Percentiles rank a stretch among this genome's conserved stretches.
phyloP scores from a whole-genome alignment of 139 green algal species.

The Marvania coccoides region DNA sequence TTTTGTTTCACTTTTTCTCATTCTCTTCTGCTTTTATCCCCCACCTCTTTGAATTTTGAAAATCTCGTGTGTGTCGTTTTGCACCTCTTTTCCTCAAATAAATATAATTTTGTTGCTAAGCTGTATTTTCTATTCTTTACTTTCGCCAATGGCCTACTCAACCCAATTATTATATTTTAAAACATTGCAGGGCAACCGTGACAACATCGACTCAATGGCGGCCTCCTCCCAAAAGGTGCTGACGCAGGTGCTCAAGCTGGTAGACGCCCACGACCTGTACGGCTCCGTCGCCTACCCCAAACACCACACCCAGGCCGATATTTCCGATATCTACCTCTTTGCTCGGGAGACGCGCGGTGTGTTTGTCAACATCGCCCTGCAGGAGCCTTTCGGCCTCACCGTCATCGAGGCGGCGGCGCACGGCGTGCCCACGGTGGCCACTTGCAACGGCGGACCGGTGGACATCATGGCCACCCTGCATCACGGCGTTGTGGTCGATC shows the following conservation, averaged over 20 bases:
- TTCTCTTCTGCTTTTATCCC: no score
- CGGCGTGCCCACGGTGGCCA: conserved; percentile 91
- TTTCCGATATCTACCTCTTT: conserved; percentile 91
- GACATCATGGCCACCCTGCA: conserved; percentile 72
- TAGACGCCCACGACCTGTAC: conserved; percentile 86
- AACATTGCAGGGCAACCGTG: conserved; percentile 67
- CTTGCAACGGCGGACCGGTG: conserved; percentile 80
- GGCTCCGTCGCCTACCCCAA: conserved; percentile 89
- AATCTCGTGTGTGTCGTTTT: no score
- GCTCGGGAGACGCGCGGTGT: conserved; percentile 67
- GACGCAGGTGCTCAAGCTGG: conserved; percentile 78
- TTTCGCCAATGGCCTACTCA: neutral
- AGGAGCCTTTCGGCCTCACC: conserved; percentile 94
- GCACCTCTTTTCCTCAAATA: no score
- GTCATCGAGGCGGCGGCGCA: conserved; percentile 91
- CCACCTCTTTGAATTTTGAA: no score
- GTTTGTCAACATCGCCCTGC: conserved; percentile 77
- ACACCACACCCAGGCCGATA: conserved; percentile 77
- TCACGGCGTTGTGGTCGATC: conserved; percentile 87
- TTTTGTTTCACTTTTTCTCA: neutral
- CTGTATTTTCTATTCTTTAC: neutral
- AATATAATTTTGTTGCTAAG: no score
- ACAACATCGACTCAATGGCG: conserved; percentile 81
- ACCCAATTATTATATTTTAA: conserved; percentile 9
- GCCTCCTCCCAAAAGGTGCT: conserved; percentile 66